phyloP scores from a whole-genome alignment of 768 basidiomycete genomes.

The Rhizopogon roseolus region DNA sequence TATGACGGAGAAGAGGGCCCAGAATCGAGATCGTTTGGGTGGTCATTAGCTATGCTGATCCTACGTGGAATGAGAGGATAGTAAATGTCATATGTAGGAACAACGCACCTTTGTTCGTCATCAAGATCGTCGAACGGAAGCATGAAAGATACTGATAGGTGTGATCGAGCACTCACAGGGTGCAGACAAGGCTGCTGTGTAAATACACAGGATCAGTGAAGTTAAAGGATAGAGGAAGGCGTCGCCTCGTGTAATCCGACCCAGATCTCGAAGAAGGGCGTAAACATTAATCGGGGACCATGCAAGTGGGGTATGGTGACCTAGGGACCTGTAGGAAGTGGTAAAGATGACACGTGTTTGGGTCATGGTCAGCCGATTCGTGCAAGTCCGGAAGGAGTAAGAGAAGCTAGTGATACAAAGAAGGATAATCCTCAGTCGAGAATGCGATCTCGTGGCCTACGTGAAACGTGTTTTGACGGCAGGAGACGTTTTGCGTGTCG shows the following conservation, averaged over 20 bases:
- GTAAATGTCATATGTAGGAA: not conserved
- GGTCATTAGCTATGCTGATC: constrained; percentile 20
- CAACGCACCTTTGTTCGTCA: constrained; percentile 22
- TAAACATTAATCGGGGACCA: constrained; percentile 13
- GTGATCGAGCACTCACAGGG: constrained; percentile 1
- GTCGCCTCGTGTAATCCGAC: constrained; percentile 24
- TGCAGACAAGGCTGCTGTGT: constrained; percentile 1
- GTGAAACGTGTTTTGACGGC: not conserved
- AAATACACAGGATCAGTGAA: constrained; percentile 3
- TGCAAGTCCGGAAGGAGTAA: constrained; percentile 8
- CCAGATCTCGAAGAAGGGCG: constrained; percentile 4
- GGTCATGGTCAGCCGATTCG: constrained; percentile 14
- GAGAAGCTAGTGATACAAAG: not conserved
- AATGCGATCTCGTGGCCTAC: not conserved
- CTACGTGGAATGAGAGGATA: constrained; percentile 6
- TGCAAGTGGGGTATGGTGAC: constrained; percentile 9
- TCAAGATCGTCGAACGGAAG: constrained; percentile 19
- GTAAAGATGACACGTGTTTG: constrained; percentile 21
- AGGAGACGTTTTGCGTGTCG: not conserved
- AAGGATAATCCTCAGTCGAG: not conserved
- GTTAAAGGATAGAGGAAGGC: constrained; percentile 6
- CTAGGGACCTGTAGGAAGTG: constrained; percentile 5
- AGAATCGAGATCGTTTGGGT: constrained; percentile 27
- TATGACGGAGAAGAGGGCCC: constrained; percentile 22
- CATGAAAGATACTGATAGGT: constrained; percentile 19